Base-by-base conservation (phyloP, 1,139 yeast species). In the Komagataea norvegica region DNA sequence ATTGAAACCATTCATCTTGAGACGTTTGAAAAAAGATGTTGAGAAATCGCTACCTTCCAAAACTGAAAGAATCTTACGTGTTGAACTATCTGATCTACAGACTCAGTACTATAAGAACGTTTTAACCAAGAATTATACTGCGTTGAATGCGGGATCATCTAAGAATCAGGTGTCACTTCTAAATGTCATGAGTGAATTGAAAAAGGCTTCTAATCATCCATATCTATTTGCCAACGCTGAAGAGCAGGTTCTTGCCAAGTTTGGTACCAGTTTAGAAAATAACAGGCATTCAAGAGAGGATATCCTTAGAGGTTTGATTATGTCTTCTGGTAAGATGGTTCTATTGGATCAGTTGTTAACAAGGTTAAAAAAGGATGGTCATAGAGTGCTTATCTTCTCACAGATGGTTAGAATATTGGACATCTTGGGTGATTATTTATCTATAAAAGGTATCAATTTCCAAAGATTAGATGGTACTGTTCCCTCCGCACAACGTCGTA, bases 311-410 rank as follows among this genome's bases (percentile, higher is more conserved):
- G 99, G 98, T 13, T 69, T 91, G 71, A 85, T 91, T 48, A 93
- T 91, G 98, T 86, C 95, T 13, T 85, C 95, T 14, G 99, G 99
- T 52, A 91, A 91, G 59, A 91, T 93, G 98, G 98, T 93, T 2
- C 68, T 91, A 37, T 68, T 91, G 34, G 99, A 91, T 62, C 91
- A 93, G 59, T 69, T 91, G 28, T 69, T 91, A 44, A 83, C 89
- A 2, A 71, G 95, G 47, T 69, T 91, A 55, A 77, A 79, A 46
- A 84, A 84, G 57, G 98, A 91, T 62, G 98, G 97, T 5, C 99
- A 93, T 57, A 72, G 99, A 47, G 98, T 91, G 3, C 70, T 91
- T 40, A 89, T 91, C 43, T 91, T 91, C 61, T 82, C 95, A 15
- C 99, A 91, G 59, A 91, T 91, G 99, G 98, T 91, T 24, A 71